A percentile compares a stretch with the other conserved stretches of the same genome.
These are phyloP conservation scores for Trichomonascaceae sp. DNA, from an alignment of 1,139 yeast species.

Conservation along the genomic window DNA sequence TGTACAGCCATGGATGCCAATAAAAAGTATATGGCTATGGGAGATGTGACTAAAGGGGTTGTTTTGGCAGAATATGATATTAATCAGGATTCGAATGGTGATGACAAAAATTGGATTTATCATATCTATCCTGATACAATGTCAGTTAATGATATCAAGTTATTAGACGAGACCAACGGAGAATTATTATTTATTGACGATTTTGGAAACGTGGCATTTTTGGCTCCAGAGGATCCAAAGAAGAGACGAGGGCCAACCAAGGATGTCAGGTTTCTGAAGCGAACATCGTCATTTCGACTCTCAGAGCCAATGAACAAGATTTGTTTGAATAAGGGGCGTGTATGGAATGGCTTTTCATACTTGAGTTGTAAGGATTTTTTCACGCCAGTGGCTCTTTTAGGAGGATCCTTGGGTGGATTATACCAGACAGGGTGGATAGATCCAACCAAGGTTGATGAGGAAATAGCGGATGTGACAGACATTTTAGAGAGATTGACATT, in stretches of 20 bases:
- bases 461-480: background rate
- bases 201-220: background rate
- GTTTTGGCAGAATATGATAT: background rate
- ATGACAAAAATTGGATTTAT: background rate
- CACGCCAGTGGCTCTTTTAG: background rate
- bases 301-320: conserved; percentile 4
- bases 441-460: background rate
- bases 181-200: background rate
- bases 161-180: background rate
- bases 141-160: background rate
- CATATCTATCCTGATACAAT: background rate
- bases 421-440: conserved; percentile 7
- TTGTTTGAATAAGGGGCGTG: background rate
- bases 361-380: background rate
- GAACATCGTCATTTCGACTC: background rate
- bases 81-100: background rate
- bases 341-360: conserved; percentile 3
- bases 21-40: conserved; percentile 4
- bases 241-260: background rate
- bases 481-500: background rate
- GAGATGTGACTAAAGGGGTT: conserved; percentile 7
- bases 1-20: conserved; percentile 7
- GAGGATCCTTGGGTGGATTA: conserved; percentile 1
- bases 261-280: background rate
- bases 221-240: background rate